Evolutionary conservation across 1,139 yeast genomes (phyloP).

Genomic region (Geotrichum cucujoidarum): DNA sequence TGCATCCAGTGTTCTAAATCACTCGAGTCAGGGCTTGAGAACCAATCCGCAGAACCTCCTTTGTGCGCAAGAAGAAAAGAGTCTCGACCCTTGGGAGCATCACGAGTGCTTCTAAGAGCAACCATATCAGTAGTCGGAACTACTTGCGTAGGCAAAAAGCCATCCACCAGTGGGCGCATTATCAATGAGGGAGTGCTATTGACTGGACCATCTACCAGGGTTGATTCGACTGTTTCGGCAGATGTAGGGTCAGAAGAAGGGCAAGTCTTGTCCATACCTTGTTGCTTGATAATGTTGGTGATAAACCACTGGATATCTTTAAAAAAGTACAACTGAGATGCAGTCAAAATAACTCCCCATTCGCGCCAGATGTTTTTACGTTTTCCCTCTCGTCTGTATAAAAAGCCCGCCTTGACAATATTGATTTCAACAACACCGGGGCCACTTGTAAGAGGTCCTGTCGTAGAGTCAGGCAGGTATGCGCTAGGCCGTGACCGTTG

Average conservation of each 20-base stretch:
- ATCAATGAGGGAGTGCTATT: background rate
- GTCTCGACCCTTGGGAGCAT: constrained; percentile 19
- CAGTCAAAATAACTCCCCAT: constrained; percentile 43
- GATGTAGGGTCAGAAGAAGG: background rate
- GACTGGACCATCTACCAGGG: background rate
- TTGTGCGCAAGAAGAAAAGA: constrained; percentile 34
- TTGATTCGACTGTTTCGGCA: background rate
- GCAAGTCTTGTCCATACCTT: background rate
- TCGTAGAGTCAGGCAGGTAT: constrained; percentile 26
- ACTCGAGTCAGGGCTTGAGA: constrained; percentile 32
- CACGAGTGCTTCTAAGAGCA: constrained; percentile 27
- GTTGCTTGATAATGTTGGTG: constrained; percentile 23
- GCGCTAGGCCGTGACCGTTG: constrained; percentile 39
- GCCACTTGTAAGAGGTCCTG: constrained; percentile 29
- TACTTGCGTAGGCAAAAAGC: constrained; percentile 38
- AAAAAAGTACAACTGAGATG: constrained; percentile 41
- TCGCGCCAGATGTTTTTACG: constrained; percentile 38
- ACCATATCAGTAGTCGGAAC: constrained; percentile 38
- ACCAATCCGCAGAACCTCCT: constrained; percentile 38
- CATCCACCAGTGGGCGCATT: constrained; percentile 37
- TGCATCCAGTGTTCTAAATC: constrained; percentile 54
- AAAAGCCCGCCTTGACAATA: constrained; percentile 40
- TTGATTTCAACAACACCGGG: constrained; percentile 41
- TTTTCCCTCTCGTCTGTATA: constrained; percentile 38
- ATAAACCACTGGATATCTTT: constrained; percentile 40